Evolutionary conservation across 331 rosid genomes (phyloP).

Genomic region (Spiraea crenata): DNA sequence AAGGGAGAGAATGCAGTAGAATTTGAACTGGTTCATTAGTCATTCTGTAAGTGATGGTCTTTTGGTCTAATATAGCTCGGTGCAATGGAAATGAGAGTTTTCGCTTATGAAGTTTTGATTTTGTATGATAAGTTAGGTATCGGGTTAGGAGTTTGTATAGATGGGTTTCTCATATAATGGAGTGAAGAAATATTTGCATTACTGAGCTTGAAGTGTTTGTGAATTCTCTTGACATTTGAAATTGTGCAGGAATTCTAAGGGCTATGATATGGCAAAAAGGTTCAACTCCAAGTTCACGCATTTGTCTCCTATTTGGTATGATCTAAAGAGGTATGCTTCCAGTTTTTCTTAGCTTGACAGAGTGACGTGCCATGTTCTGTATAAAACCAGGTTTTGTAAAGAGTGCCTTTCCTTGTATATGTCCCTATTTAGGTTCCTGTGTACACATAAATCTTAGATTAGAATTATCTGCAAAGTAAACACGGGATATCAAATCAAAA

Average conservation of each 20-base stretch:
- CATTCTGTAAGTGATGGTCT: neutral
- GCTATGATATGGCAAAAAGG: slow-evolving; percentile 80
- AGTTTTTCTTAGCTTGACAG: slow-evolving; percentile 6
- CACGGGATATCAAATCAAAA: neutral
- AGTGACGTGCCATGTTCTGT: slow-evolving; percentile 17
- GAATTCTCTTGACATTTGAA: slow-evolving; percentile 12
- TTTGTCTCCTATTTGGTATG: slow-evolving; percentile 92
- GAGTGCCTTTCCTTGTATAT: neutral
- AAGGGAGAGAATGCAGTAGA: neutral
- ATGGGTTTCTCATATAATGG: slow-evolving; percentile 1
- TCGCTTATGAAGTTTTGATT: slow-evolving; percentile 7
- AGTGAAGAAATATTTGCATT: neutral
- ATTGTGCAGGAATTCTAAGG: slow-evolving; percentile 80
- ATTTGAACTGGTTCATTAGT: neutral
- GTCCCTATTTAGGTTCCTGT: neutral
- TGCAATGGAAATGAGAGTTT: neutral
- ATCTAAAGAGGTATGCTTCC: slow-evolving; percentile 74
- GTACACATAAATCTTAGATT: neutral
- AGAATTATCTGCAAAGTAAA: neutral
- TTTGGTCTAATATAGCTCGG: neutral
- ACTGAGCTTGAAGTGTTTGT: neutral
- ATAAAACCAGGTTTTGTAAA: neutral
- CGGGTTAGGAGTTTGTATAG: neutral
- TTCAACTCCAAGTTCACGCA: slow-evolving; percentile 91
- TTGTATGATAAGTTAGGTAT: neutral